A percentile compares a stretch with the other conserved stretches of the same genome.
Conservation (phyloP, 768 basidiomycete genomes). For the Coprinopsis cinerea region DNA sequence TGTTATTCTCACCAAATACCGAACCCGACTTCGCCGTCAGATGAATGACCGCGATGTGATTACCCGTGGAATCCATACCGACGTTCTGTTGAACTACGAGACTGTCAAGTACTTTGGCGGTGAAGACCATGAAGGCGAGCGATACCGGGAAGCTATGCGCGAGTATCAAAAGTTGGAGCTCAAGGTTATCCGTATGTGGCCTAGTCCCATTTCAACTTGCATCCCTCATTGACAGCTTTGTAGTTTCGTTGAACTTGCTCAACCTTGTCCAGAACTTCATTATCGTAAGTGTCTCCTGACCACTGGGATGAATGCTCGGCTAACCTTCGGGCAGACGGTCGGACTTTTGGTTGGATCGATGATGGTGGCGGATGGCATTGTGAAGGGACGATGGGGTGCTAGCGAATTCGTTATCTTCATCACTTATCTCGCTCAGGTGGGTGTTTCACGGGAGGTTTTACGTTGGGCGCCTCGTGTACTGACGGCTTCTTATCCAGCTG, state of each 20-base stretch:
- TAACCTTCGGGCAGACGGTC: slow-evolving; percentile 39
- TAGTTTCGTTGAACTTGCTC: slow-evolving; percentile 67
- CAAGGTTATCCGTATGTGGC: slow-evolving; percentile 59
- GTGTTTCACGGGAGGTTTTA: neutral
- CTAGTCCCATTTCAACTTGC: slow-evolving; percentile 3
- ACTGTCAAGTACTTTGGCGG: slow-evolving; percentile 90
- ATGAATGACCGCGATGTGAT: slow-evolving; percentile 83
- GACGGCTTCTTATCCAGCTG: slow-evolving; percentile 32
- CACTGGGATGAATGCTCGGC: neutral
- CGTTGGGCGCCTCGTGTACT: neutral
- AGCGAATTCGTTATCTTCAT: slow-evolving; percentile 76
- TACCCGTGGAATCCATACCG: slow-evolving; percentile 79
- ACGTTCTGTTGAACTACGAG: slow-evolving; percentile 75
- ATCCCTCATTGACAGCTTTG: slow-evolving; percentile 5
- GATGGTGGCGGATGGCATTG: slow-evolving; percentile 70
- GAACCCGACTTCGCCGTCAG: slow-evolving; percentile 65
- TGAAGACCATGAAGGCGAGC: slow-evolving; percentile 68
- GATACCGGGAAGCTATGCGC: slow-evolving; percentile 65
- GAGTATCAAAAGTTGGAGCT: slow-evolving; percentile 73
- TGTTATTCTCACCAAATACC: slow-evolving; percentile 62
- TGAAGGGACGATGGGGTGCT: slow-evolving; percentile 41
- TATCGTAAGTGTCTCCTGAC: slow-evolving; percentile 41
- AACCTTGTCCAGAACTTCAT: slow-evolving; percentile 80
- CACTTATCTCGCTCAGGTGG: slow-evolving; percentile 72
- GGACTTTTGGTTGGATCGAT: slow-evolving; percentile 80